phyloP scores from a whole-genome alignment of 768 basidiomycete species.

The Kwoniella mangroviensis region DNA sequence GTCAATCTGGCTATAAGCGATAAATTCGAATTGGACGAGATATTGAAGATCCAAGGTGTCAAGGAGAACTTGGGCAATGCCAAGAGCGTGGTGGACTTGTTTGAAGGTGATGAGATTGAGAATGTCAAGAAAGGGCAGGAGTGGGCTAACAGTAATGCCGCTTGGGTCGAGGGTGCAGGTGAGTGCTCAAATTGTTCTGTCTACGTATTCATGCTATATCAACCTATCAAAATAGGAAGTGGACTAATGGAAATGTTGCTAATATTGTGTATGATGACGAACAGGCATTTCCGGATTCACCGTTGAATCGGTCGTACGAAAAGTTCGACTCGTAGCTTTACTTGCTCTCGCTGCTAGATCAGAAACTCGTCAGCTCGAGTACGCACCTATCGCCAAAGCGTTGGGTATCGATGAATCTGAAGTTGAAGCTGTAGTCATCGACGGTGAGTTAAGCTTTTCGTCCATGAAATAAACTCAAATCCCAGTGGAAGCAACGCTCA shows the following conservation, averaged over 20 bases:
- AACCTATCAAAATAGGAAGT: no score
- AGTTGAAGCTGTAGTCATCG: slow-evolving; percentile 56
- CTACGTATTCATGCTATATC: no score
- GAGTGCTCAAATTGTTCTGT: slow-evolving; percentile 21
- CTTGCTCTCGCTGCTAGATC: slow-evolving; percentile 40
- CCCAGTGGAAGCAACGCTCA: no score
- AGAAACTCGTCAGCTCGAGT: slow-evolving; percentile 39
- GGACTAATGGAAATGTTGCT: no score
- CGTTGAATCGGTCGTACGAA: slow-evolving; percentile 43
- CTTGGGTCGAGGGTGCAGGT: slow-evolving; percentile 45
- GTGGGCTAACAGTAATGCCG: slow-evolving; percentile 45
- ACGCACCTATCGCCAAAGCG: slow-evolving; percentile 44
- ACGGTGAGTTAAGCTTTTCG: slow-evolving; percentile 39
- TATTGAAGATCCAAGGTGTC: slow-evolving; percentile 40
- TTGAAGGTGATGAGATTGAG: slow-evolving; percentile 48
- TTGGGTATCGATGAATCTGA: slow-evolving; percentile 45
- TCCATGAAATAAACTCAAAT: no score
- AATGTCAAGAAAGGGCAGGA: slow-evolving; percentile 41
- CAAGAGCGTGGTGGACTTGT: slow-evolving; percentile 46
- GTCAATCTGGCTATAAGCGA: slow-evolving; percentile 38
- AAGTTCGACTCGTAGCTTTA: slow-evolving; percentile 53
- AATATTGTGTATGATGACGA: neutral
- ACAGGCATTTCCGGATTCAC: slow-evolving; percentile 41
- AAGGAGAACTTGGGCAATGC: slow-evolving; percentile 36
- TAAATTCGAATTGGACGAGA: slow-evolving; percentile 45